phyloP scores from a whole-genome alignment of 176 grass and related monocot genomes.

The Aechmea fasciata region DNA sequence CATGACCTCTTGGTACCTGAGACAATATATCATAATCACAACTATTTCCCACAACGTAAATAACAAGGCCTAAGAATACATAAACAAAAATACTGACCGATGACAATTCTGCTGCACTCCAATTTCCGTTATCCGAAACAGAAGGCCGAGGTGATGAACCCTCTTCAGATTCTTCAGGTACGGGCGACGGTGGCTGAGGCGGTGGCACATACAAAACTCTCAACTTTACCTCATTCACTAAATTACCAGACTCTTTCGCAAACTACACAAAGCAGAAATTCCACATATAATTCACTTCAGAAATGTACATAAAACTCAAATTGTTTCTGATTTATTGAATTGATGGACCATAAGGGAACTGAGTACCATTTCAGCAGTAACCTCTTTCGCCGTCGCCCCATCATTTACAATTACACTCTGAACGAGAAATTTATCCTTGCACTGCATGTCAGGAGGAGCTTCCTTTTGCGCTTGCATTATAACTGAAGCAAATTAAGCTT shows the following conservation, averaged over 20 bases:
- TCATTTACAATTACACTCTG: constrained; percentile 56
- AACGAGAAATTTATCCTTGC: constrained; percentile 93
- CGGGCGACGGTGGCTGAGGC: constrained; percentile 54
- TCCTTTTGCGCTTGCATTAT: constrained; percentile 77
- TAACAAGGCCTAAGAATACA: constrained; percentile 1
- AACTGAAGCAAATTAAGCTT: constrained; percentile 30
- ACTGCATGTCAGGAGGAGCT: constrained; percentile 60
- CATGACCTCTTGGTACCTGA: constrained; percentile 45
- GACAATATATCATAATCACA: constrained; percentile 17
- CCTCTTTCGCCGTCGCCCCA: constrained; percentile 37
- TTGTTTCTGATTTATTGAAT: not conserved
- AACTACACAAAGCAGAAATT: constrained; percentile 44
- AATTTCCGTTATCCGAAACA: constrained; percentile 44
- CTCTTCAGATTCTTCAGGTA: constrained; percentile 78
- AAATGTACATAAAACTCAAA: not conserved
- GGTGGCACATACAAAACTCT: constrained; percentile 67
- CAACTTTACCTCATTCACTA: constrained; percentile 75
- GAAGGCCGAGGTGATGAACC: constrained; percentile 47
- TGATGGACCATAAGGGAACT: constrained; percentile 6
- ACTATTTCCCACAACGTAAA: constrained; percentile 7
- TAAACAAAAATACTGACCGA: constrained; percentile 24
- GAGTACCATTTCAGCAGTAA: constrained; percentile 69
- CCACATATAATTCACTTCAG: not conserved
- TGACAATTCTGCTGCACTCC: constrained; percentile 24
- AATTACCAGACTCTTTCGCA: constrained; percentile 60